phyloP scores from a whole-genome alignment of 208 protist species.

The Acanthamoeba culbertsoni region DNA sequence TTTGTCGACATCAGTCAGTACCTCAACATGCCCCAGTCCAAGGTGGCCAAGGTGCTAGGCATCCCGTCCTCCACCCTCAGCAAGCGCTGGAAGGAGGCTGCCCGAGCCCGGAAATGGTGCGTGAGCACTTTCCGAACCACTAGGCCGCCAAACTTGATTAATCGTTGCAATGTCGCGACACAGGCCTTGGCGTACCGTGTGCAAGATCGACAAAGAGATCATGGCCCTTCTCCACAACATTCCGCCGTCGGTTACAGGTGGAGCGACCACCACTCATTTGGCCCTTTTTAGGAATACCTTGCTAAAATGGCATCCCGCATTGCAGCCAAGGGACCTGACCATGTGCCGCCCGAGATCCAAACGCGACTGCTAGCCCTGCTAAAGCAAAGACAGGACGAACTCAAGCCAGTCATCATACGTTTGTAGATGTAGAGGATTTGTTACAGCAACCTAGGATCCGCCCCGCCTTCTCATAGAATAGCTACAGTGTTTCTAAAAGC shows the following conservation, averaged over 20 bases:
- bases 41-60: constrained; percentile 71
- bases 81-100: constrained; percentile 78
- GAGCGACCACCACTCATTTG: not conserved
- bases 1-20: constrained; percentile 77
- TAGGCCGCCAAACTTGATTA: not conserved
- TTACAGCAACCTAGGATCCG: too few species aligned
- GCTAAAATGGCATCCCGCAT: not conserved
- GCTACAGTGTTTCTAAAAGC: not conserved
- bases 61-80: constrained; percentile 78
- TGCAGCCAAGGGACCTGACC: not conserved
- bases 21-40: constrained; percentile 67
- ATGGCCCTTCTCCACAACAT: constrained; percentile 71
- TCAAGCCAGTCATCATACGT: constrained; percentile 49
- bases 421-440: not conserved
- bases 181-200: constrained; percentile 66
- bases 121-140: not conserved
- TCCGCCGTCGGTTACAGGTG: not conserved
- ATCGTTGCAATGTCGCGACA: not conserved
- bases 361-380: not conserved
- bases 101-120: constrained; percentile 69
- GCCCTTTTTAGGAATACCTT: too few species aligned
- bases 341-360: not conserved
- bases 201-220: constrained; percentile 78
- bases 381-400: constrained; percentile 8
- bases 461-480: not conserved